Base-by-base conservation (phyloP, 169 alveolate species). In the Cryptosporidium sp. region DNA sequence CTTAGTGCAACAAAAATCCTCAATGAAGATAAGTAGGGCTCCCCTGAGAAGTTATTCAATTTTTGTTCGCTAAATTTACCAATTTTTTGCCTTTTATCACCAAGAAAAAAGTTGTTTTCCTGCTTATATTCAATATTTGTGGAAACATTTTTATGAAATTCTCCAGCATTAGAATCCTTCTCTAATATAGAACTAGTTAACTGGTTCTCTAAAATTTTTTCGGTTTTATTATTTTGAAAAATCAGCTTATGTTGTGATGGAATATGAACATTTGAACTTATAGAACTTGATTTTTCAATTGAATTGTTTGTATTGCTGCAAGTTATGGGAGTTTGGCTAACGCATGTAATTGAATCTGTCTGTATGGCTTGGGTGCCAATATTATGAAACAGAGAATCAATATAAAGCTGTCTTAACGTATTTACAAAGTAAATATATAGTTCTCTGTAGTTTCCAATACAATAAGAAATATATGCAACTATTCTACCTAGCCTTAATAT, bases 1-100 rank as follows among this genome's bases (percentile, higher is more conserved):
- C 89, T 29, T 12, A 80, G 26, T 41, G 89, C 89, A 43, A 80
- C 89, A n/a, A 80, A 80, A 45, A 80, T 29, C 18, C 89, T 80
- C 23, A 80, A 33, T 39, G 89, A 59, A n/a, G 75, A 41, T n/a
- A 80, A 43, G 8, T 21, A 80, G 5, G 89, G 68, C 18, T 80
- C 89, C 10, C 89, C 89, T 23, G 75, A 43, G 43, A 39, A 59
- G 51, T 65, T 23, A n/a, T 62, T 80, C 33, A 80, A 58, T 2
- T 65, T 73, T 55, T 73, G 86, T 39, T 73, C 61, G 10, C 9
- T 48, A 16, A 26, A 23, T 0, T 55, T 48, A 50, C 21, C 3
- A 31, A 31, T 51, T n/a, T 16, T 73, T 21, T 45, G 37, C 55
- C 35, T 73, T 23, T n/a, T n/a, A 41, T 21, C 58, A 5, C 33